Evolutionary conservation across 495 filamentous ascomycete genomes (phyloP), one percentile per base, ranked within the genome.

Genomic region (Neurospora sp.): DNA sequence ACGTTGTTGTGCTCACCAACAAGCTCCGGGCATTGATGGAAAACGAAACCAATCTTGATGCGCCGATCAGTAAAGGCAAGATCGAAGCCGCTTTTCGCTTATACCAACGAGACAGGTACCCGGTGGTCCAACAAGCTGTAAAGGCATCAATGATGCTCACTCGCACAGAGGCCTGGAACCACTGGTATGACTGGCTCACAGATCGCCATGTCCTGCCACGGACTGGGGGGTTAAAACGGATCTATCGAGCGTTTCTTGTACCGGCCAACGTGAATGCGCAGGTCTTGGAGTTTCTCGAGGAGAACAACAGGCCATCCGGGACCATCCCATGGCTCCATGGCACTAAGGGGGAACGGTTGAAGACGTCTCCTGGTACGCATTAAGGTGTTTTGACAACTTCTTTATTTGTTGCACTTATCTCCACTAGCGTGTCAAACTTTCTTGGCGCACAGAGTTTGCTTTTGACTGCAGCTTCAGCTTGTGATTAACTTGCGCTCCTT

Each of bases 1-100:
- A 83, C 72, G 75, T 80, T 1, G 76, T 81, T 31, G 78, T 78
- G 16, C 76, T 84, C 2, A 80, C 79, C 59, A 83, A 83, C 70
- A 65, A 76, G 27, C 53, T 61, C 53, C 10, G 53, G 22, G 5
- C 53, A 14, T 6, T 61, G 12, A 61, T 61, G 22, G 22, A 61
- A 16, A 8, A 61, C 5, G 53, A 61, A 22, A 61, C 53, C 53
- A 17, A 61, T 16, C 53, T 3, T 8, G 53, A 35, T 31, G 53
- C 12, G 27, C 53, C 53, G 12, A 61, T 61, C 53, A 61, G 53
- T 61, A 16, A 61, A 61, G 2, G 53, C 22, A 61, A 61, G 53
- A 61, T 61, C 53, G 6, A 61, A 31, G 53, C 53, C 20, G 27
- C 53, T 22, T 61, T 61, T 35, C 3, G 53, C 53, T 27, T 31